Evolutionary conservation across 179 eudicot genomes (phyloP), one percentile per base, ranked within the genome.

Genomic region (Pouteria campechiana): DNA sequence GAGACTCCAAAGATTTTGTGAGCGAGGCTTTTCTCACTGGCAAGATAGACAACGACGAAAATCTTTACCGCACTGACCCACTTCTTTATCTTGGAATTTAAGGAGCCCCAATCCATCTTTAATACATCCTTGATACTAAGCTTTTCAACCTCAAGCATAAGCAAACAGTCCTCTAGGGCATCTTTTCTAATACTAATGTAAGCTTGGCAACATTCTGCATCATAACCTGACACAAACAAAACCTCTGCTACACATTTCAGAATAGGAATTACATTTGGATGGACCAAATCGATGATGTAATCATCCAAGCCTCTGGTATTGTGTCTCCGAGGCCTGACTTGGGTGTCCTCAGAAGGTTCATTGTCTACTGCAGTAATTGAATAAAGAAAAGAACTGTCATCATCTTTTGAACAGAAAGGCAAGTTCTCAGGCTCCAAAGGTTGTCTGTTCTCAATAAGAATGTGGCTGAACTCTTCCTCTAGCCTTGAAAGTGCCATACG

Each of bases 191-290:
- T 74, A 14, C 62, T 65, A 20, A 68, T 70, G 21, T 73, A 89
- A 16, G 81, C 86, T 58, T 85, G 95, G 41, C 88, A 89, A 37
- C 95, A 85, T 55, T 89, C 97, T 22, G 79, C 72, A 41, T 85
- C 95, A 34, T 85, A 89, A 41, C 78, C 83, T 0, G 95, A 76
- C 33, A 75, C 48, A 48, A 81, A 70, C 95, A 89, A 78, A 15
- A 93, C 48, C 55, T 72, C 82, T 1, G 83, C 83, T 2, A 89
- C 85, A 32, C 79, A 86, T 16, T 68, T 69, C 5, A 89, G 64
- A 3, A 76, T 80, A 3, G 32, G 32, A 2, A 81, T 67, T 1
- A 81, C 90, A 17, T 73, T 76, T 4, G 54, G 68, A 8, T 52
- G 31, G 1, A 89, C 55, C 57, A 89, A 54, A 52, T 89, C 95